A percentile compares a stretch with the other conserved stretches of the same genome.
Evolutionary conservation across 805 yeast species (phyloP).

Genomic region (Priceomyces medius): DNA sequence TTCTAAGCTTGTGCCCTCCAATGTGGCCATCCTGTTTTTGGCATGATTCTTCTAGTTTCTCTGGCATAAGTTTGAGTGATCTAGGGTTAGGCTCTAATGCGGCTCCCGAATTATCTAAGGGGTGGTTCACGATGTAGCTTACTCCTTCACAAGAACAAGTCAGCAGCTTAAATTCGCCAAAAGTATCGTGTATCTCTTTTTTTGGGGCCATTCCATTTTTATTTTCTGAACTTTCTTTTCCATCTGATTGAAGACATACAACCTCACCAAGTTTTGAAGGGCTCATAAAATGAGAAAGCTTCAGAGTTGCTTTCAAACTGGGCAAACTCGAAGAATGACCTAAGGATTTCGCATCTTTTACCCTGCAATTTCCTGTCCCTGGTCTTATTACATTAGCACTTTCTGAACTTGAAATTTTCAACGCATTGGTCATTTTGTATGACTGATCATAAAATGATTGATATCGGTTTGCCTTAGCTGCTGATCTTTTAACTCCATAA

Average conservation of each 20-base stretch:
- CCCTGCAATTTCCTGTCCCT: conserved; percentile 7
- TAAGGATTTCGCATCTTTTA: conserved; percentile 12
- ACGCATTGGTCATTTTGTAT: conserved; percentile 42
- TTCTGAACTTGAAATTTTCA: conserved; percentile 30
- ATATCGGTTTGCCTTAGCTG: conserved; percentile 47
- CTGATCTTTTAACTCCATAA: conserved; percentile 26
- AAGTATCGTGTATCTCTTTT: too few relatives aligned
- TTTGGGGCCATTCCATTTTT: background rate
- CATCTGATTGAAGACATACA: conserved; percentile 4
- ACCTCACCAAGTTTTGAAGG: conserved; percentile 7
- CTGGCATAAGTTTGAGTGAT: too few relatives aligned
- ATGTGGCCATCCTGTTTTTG: background rate
- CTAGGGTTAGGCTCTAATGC: too few relatives aligned
- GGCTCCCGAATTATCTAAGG: too few relatives aligned
- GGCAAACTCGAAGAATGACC: conserved; percentile 29
- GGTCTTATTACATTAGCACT: conserved; percentile 21
- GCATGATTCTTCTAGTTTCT: too few relatives aligned
- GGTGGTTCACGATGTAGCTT: too few relatives aligned
- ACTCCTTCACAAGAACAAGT: too few relatives aligned
- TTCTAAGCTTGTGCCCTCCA: background rate
- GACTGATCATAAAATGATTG: conserved; percentile 50
- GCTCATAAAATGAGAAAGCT: conserved; percentile 1
- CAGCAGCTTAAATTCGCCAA: too few relatives aligned
- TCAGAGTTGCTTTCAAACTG: conserved; percentile 16
- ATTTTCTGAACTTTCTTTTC: background rate